phyloP scores from a whole-genome alignment of 495 filamentous ascomycete species.

The Trichocladium uniseriatum region DNA sequence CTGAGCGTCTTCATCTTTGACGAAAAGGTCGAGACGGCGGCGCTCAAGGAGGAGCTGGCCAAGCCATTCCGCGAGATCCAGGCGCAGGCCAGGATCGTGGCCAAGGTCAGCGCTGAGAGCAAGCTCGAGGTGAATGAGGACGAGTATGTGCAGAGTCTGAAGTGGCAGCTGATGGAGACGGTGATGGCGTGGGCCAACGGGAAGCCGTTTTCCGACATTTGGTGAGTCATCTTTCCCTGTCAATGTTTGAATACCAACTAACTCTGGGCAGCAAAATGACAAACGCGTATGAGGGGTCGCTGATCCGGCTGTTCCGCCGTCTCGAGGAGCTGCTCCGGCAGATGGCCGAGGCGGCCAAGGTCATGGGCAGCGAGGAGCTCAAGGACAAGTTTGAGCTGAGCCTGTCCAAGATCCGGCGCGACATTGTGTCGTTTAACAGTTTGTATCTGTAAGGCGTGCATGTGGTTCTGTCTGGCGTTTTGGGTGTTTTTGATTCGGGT shows the following conservation, averaged over 20 bases:
- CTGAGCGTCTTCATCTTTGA: constrained; percentile 95
- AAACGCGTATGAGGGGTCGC: constrained; percentile 89
- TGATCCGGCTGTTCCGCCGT: constrained; percentile 92
- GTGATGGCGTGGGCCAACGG: constrained; percentile 92
- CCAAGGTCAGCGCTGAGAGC: constrained; percentile 87
- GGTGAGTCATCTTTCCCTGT: constrained; percentile 47
- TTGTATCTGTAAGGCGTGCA: constrained; percentile 59
- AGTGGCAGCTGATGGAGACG: constrained; percentile 91
- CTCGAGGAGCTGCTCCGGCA: constrained; percentile 93
- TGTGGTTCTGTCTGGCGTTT: neutral
- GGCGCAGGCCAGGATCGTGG: constrained; percentile 71
- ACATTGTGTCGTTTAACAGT: constrained; percentile 88
- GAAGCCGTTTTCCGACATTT: constrained; percentile 86
- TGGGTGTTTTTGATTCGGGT: neutral
- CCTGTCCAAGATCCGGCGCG: constrained; percentile 73
- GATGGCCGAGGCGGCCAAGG: constrained; percentile 92
- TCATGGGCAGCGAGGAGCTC: constrained; percentile 94
- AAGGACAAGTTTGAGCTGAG: constrained; percentile 81
- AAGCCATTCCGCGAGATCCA: constrained; percentile 83
- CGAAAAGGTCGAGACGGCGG: constrained; percentile 73
- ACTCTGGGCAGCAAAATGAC: constrained; percentile 94
- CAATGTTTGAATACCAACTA: too few relatives aligned
- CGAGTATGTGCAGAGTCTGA: constrained; percentile 79
- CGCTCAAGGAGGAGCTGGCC: constrained; percentile 68
- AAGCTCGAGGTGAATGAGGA: constrained; percentile 87